phyloP scores from a whole-genome alignment of 768 basidiomycete species.

The Amanita muscaria region DNA sequence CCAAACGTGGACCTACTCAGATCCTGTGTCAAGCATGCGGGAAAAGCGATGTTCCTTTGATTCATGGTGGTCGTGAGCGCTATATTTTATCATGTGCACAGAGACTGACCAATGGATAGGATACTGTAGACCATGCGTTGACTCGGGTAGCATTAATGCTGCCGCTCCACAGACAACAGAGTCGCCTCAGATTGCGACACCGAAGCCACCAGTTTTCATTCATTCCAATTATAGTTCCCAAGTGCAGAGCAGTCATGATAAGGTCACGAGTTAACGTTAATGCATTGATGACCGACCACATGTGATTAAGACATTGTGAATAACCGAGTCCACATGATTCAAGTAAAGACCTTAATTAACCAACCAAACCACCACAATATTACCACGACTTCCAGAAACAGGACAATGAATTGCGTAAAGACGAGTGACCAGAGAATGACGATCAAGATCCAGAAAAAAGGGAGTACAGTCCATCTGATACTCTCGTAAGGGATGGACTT shows the following conservation, averaged over 20 bases:
- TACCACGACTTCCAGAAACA: constrained; percentile 50
- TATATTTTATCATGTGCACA: not conserved
- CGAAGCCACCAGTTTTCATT: constrained; percentile 5
- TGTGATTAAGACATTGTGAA: not conserved
- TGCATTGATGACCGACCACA: no score
- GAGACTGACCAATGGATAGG: constrained; percentile 27
- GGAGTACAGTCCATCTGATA: constrained; percentile 53
- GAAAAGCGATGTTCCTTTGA: constrained; percentile 64
- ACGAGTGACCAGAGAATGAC: constrained; percentile 63
- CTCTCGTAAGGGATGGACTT: constrained; percentile 51
- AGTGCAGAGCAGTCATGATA: not conserved
- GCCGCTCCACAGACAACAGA: not conserved
- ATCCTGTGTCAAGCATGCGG: constrained; percentile 53
- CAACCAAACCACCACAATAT: constrained; percentile 73
- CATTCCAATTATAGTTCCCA: constrained; percentile 7
- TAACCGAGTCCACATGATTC: constrained; percentile 10
- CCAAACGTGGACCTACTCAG: constrained; percentile 10
- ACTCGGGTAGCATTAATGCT: constrained; percentile 35
- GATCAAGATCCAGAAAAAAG: constrained; percentile 56
- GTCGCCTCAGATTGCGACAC: not conserved
- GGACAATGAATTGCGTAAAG: constrained; percentile 45
- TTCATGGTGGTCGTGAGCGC: constrained; percentile 64
- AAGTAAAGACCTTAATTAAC: constrained; percentile 43
- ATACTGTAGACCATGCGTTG: constrained; percentile 62
- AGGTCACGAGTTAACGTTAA: no score